Percentiles rank a stretch among this genome's conserved stretches.
Conservation (phyloP, 1,284 basidiomycete genomes). For the Papiliotrema terrestris region DNA sequence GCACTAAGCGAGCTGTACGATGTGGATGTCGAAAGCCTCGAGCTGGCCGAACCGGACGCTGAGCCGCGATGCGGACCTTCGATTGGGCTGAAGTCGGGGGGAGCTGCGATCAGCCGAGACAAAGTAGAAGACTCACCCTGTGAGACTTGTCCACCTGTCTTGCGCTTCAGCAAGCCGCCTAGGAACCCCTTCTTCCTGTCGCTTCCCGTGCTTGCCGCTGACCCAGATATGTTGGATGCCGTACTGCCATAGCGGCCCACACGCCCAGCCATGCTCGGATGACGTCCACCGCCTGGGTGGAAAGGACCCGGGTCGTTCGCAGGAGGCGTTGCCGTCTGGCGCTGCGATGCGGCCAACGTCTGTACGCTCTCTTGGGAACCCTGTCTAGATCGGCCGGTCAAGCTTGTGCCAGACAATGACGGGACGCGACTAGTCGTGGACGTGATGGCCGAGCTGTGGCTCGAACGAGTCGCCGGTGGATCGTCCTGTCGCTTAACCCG, state of each 20-base stretch:
- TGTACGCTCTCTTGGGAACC: constrained; percentile 29
- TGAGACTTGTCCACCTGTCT: constrained; percentile 24
- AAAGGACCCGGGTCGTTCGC: background rate
- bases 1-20: constrained; percentile 18
- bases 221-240: constrained; percentile 13
- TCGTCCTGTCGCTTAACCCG: background rate
- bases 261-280: constrained; percentile 1
- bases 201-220: constrained; percentile 9
- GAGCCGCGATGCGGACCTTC: constrained; percentile 22
- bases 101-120: constrained; percentile 3
- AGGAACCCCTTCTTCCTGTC: constrained; percentile 43
- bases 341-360: constrained; percentile 16
- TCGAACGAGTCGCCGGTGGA: background rate
- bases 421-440: background rate
- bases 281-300: constrained; percentile 3
- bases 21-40: constrained; percentile 17
- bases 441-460: background rate
- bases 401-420: background rate
- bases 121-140: constrained; percentile 9
- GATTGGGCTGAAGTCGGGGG: constrained; percentile 15
- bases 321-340: background rate
- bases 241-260: constrained; percentile 24
- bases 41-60: constrained; percentile 18
- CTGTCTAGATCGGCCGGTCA: constrained; percentile 8
- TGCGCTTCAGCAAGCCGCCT: constrained; percentile 31